These are phyloP conservation scores for Syzygium oleosum DNA, from an alignment of 345 rosid species.

Conservation along the genomic window DNA sequence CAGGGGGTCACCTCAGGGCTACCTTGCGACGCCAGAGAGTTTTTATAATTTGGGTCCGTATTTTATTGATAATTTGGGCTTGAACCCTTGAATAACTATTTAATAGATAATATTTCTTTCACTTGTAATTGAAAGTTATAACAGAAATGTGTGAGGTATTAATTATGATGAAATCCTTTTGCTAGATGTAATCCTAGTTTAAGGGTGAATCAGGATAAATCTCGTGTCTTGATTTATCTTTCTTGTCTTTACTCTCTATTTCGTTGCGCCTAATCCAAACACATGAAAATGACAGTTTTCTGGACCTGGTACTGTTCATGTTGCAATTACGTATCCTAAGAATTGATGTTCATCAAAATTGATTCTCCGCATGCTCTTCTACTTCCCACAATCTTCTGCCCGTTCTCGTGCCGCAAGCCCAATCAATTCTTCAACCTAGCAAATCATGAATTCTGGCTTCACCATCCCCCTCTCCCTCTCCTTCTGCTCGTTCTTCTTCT, in stretches of 20 bases:
- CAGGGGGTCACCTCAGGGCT: fast-evolving
- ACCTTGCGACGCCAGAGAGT: fast-evolving
- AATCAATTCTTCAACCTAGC: neutral
- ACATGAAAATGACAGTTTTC: neutral
- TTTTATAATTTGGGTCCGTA: neutral
- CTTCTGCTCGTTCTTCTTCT: neutral
- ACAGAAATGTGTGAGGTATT: too few relatives aligned
- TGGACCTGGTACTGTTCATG: neutral
- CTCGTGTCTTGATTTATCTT: too few relatives aligned
- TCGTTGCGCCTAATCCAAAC: neutral
- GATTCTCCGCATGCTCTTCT: neutral
- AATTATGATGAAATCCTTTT: neutral
- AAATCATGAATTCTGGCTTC: neutral
- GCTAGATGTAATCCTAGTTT: too few relatives aligned
- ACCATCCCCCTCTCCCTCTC: neutral
- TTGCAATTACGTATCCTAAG: neutral
- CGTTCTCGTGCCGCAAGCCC: neutral
- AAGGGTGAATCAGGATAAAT: too few relatives aligned
- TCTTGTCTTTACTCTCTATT: too few relatives aligned
- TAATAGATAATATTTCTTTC: neutral
- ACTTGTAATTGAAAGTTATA: too few relatives aligned
- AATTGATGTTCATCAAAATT: neutral
- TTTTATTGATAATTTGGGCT: too few relatives aligned
- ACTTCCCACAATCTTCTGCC: neutral
- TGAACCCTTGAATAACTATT: too few relatives aligned